Evolutionary conservation across 1,284 basidiomycete genomes (phyloP).

Genomic region (Butyriboletus appendiculatus): DNA sequence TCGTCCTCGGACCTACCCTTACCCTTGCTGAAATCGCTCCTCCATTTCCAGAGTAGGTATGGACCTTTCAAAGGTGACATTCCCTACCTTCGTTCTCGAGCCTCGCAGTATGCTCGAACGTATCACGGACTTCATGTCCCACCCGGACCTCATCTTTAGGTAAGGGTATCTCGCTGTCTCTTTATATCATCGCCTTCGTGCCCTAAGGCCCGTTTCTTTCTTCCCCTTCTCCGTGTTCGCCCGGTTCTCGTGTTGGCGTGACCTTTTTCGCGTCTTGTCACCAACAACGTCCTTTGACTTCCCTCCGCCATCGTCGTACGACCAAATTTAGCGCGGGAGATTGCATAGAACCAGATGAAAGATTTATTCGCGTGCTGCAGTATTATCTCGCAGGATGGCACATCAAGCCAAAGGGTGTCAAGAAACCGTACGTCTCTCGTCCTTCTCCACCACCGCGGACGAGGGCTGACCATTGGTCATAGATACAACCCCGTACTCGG

Average conservation of each 20-base stretch:
- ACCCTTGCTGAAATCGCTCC: constrained; percentile 5
- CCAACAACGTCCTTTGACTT: not conserved
- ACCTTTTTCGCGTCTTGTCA: not conserved
- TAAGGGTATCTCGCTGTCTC: constrained; percentile 42
- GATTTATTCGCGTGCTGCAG: constrained; percentile 89
- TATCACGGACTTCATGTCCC: constrained; percentile 99
- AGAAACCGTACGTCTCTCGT: constrained; percentile 83
- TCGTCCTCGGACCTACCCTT: not conserved
- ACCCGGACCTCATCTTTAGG: constrained; percentile 98
- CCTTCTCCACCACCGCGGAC: not conserved
- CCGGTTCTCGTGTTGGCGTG: not conserved
- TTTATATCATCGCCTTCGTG: constrained; percentile 15
- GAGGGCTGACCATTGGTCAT: constrained; percentile 10
- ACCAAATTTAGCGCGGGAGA: constrained; percentile 56
- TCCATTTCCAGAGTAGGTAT: constrained; percentile 74
- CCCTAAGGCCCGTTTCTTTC: constrained; percentile 20
- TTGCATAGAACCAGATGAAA: constrained; percentile 81
- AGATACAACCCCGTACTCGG: constrained; percentile 97
- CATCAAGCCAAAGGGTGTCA: constrained; percentile 99
- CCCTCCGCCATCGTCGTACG: not conserved
- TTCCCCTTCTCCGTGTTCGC: not conserved
- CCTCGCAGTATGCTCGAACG: constrained; percentile 93
- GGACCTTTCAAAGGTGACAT: constrained; percentile 94
- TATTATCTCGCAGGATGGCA: constrained; percentile 99
- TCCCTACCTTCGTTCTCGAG: constrained; percentile 94